Base-by-base conservation (phyloP, 2,329 filamentous ascomycete species). In the Neopestalotiopsis sp. region DNA sequence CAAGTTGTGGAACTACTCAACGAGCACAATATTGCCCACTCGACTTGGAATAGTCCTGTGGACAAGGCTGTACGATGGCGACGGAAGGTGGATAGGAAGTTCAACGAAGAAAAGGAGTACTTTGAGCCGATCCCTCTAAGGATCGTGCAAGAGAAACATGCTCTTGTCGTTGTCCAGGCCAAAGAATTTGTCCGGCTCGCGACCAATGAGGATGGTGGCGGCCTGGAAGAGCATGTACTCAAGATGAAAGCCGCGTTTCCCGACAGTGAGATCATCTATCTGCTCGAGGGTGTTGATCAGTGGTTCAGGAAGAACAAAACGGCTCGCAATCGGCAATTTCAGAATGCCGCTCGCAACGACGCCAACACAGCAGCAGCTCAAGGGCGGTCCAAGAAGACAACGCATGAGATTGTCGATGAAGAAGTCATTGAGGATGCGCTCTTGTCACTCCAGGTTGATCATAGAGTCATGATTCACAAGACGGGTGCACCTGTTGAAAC, bases 301-400 rank as follows among this genome's bases (percentile, higher is more conserved):
- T 93, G 91, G 89, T 88, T 90, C 81, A 86, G 88, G 68, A 93
- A 91, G 77, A 94, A 92, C 72, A 85, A 86, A 61, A 92, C 87
- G 71, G 80, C 88, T 1, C 86, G 90, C 45, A 94, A 95, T 74
- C 84, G 90, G 64, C 87, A 90, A 64, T 95, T 92, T 76, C 83
- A 87, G 66, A 89, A 89, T 0, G 88, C 88, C 42, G 92, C 94
- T 0, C 85, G 90, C 12, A 78, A 78, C n/a, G 71, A 78, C 4
- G 20, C 75, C 5, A 73, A 75, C 4, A 70, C 74, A 7, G 63
- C 78, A 61, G 57, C 70, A 70, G 63, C 67, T 69, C 73, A 72
- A 64, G 63, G 75, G 71, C 76, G 78, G 1, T 78, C 80, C 2
- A 78, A 80, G 73, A 85, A 79, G 76, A 85, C 81, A 70, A 83